Evolutionary conservation across 2,329 filamentous ascomycete genomes (phyloP).

Genomic region (Tothia fuscella): DNA sequence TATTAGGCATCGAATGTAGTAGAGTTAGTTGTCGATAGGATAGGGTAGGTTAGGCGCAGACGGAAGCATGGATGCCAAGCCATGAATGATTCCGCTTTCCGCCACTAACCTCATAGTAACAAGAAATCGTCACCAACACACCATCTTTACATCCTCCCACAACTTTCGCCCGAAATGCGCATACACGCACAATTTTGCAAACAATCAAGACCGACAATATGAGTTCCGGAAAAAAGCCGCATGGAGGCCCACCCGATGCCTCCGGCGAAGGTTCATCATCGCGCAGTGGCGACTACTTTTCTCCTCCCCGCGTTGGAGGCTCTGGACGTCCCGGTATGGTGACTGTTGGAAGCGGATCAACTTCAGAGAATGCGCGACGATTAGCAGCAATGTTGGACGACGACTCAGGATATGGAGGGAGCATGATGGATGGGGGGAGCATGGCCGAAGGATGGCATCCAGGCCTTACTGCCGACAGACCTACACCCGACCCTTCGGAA

Average conservation of each 20-base stretch:
- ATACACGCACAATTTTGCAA: neutral
- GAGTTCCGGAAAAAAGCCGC: neutral
- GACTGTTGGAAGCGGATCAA: conserved; percentile 74
- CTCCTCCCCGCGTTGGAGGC: neutral
- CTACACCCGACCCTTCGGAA: conserved; percentile 43
- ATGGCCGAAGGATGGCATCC: conserved; percentile 43
- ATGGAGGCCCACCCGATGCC: neutral
- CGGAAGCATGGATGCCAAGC: too few relatives aligned
- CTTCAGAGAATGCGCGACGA: conserved; percentile 68
- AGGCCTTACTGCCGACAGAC: conserved; percentile 44
- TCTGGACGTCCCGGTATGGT: conserved; percentile 51
- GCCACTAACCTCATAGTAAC: too few relatives aligned
- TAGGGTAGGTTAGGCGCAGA: too few relatives aligned
- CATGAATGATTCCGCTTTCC: too few relatives aligned
- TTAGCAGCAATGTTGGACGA: conserved; percentile 71
- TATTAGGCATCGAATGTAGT: too few relatives aligned
- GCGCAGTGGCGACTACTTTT: conserved; percentile 21
- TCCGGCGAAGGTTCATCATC: neutral
- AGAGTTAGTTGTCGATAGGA: too few relatives aligned
- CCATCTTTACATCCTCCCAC: neutral
- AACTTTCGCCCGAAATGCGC: neutral
- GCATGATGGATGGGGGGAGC: conserved; percentile 50
- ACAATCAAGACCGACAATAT: conserved; percentile 4
- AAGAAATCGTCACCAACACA: neutral
- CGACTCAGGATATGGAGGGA: conserved; percentile 88